Evolutionary conservation across 2,329 filamentous ascomycete genomes (phyloP).

Genomic region (Rachicladosporium sp.): DNA sequence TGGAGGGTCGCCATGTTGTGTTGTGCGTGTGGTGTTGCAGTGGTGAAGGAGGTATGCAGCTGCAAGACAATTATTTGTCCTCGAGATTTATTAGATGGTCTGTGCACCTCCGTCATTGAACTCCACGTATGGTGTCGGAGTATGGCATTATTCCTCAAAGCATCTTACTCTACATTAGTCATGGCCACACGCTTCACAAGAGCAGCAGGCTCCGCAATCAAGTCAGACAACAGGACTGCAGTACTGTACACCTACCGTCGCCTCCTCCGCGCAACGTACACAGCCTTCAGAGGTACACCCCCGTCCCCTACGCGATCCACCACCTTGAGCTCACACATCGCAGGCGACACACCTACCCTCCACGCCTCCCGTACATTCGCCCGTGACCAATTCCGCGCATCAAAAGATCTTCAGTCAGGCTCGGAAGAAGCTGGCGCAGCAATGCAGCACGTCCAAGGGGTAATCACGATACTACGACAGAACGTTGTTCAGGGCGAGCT

Average conservation of each 20-base stretch:
- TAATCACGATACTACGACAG: slow-evolving; percentile 64
- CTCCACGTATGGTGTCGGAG: no score
- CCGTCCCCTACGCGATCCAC: not conserved
- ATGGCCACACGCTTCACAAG: no score
- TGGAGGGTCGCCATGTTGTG: slow-evolving; percentile 49
- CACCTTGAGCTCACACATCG: not conserved
- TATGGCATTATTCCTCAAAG: no score
- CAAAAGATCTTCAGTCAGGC: slow-evolving; percentile 45
- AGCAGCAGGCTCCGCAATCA: no score
- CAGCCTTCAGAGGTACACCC: slow-evolving; percentile 67
- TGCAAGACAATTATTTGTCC: no score
- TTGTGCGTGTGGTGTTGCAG: not conserved
- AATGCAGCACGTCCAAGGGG: slow-evolving; percentile 68
- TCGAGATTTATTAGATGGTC: no score
- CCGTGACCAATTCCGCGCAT: slow-evolving; percentile 59
- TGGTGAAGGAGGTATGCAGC: not conserved
- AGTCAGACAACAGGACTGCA: slow-evolving; percentile 31
- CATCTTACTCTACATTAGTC: no score
- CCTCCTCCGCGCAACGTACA: slow-evolving; percentile 64
- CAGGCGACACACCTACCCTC: slow-evolving; percentile 61
- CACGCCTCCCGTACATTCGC: slow-evolving; percentile 62
- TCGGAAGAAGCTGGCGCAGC: slow-evolving; percentile 50
- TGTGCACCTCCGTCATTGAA: no score
- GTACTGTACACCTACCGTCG: slow-evolving; percentile 68
- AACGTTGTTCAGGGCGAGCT: slow-evolving; percentile 74